Evolutionary conservation across 768 basidiomycete species (phyloP).

Genomic region (Auriscalpium orientale): DNA sequence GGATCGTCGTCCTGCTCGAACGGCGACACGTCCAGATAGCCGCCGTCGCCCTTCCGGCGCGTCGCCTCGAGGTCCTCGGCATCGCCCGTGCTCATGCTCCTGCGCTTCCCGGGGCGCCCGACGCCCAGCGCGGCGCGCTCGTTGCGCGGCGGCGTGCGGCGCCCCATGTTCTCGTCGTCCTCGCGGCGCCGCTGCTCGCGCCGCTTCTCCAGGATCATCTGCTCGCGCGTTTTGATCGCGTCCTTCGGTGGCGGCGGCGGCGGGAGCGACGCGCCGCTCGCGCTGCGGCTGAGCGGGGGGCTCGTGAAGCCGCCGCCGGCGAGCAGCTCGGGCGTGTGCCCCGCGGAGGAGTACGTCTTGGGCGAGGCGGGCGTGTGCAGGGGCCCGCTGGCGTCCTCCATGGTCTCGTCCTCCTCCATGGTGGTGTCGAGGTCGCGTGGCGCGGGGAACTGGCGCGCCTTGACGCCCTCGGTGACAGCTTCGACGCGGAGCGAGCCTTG

Average conservation of each 20-base stretch:
- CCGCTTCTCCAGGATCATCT: constrained; percentile 63
- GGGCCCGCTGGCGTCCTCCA: constrained; percentile 10
- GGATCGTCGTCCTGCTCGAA: constrained; percentile 42
- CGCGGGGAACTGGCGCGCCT: constrained; percentile 24
- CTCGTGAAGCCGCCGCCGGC: constrained; percentile 12
- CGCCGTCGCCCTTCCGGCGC: constrained; percentile 14
- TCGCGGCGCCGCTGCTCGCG: constrained; percentile 53
- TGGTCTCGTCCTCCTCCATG: constrained; percentile 18
- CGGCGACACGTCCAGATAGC: constrained; percentile 32
- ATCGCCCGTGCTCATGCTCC: constrained; percentile 78
- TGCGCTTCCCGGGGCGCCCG: constrained; percentile 45
- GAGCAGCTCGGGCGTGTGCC: constrained; percentile 12
- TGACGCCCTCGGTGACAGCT: constrained; percentile 25
- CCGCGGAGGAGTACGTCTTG: not conserved
- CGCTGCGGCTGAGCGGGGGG: constrained; percentile 29
- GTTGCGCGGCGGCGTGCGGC: constrained; percentile 25
- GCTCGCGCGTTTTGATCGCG: constrained; percentile 58
- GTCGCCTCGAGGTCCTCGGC: constrained; percentile 33
- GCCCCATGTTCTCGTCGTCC: constrained; percentile 34
- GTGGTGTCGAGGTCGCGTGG: constrained; percentile 28
- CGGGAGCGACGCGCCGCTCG: constrained; percentile 36
- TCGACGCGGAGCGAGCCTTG: constrained; percentile 20
- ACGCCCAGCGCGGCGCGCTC: constrained; percentile 6
- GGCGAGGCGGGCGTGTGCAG: constrained; percentile 3
- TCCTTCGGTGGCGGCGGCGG: constrained; percentile 51